phyloP scores from a whole-genome alignment of 331 rosid species.

The Quercus lobata region DNA sequence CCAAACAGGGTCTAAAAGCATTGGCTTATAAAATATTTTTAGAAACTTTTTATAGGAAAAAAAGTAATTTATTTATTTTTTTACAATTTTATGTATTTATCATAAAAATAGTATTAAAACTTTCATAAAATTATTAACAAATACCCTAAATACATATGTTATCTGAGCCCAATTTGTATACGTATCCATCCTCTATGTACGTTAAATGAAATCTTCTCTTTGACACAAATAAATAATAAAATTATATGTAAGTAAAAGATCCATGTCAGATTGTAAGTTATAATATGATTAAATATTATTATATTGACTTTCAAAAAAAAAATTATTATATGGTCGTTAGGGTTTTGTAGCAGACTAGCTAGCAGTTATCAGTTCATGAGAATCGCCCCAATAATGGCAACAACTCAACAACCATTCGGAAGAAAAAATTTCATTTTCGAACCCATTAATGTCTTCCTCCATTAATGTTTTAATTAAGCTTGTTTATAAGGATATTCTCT shows the following conservation, averaged over 20 bases:
- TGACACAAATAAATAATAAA: background rate
- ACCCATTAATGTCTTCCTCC: slow-evolving; percentile 3
- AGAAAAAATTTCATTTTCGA: slow-evolving; percentile 13
- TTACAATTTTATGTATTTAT: too few species aligned
- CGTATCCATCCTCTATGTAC: background rate
- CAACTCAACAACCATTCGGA: slow-evolving; percentile 28
- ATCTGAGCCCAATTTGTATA: too few species aligned
- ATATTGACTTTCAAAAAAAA: too few species aligned
- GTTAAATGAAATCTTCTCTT: background rate
- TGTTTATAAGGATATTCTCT: background rate
- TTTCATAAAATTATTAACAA: too few species aligned
- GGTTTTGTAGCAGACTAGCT: background rate
- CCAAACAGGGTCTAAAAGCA: too few species aligned
- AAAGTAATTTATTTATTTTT: too few species aligned
- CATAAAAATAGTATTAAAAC: too few species aligned
- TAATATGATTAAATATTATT: background rate
- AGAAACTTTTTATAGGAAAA: too few species aligned
- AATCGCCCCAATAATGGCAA: slow-evolving; percentile 39
- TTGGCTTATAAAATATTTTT: too few species aligned
- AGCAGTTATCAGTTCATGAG: slow-evolving; percentile 18
- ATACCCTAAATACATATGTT: too few species aligned
- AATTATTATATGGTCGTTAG: slow-evolving; percentile 11
- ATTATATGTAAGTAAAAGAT: background rate
- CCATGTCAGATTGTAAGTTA: background rate
- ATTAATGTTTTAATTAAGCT: background rate